phyloP scores from a whole-genome alignment of 2,329 filamentous ascomycete genomes.

The Blumeria graminis region DNA sequence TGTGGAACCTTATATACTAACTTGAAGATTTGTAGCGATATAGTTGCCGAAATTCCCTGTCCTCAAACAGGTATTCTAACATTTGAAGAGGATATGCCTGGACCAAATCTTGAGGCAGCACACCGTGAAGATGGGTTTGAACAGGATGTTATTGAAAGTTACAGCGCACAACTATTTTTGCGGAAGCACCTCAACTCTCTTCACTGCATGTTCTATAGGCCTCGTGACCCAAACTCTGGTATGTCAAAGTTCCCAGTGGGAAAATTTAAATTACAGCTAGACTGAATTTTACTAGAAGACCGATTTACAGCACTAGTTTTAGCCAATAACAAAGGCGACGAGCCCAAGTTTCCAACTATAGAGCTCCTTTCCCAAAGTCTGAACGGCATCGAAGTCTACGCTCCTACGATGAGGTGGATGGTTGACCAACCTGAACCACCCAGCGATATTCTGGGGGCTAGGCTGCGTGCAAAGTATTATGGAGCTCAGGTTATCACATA shows the following conservation, averaged over 20 bases:
- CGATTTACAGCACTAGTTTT: constrained; percentile 3
- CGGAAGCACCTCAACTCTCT: constrained; percentile 40
- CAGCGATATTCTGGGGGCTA: constrained; percentile 52
- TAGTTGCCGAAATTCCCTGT: constrained; percentile 59
- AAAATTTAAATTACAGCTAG: not conserved
- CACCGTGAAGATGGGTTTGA: constrained; percentile 22
- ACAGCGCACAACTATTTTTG: constrained; percentile 37
- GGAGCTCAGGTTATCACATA: constrained; percentile 78
- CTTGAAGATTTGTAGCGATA: constrained; percentile 33
- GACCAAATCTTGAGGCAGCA: constrained; percentile 29
- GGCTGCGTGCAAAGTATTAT: constrained; percentile 83
- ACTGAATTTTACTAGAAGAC: not conserved
- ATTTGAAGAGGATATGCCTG: constrained; percentile 39
- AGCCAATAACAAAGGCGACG: constrained; percentile 2
- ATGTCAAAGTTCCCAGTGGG: not conserved
- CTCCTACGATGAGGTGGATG: constrained; percentile 19
- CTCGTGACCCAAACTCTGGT: constrained; percentile 5
- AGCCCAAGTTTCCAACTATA: constrained; percentile 20
- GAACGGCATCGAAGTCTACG: constrained; percentile 20
- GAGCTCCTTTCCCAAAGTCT: constrained; percentile 22
- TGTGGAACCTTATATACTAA: not conserved
- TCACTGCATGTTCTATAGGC: constrained; percentile 20
- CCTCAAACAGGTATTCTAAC: constrained; percentile 35
- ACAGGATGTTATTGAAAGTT: constrained; percentile 29
- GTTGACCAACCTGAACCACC: constrained; percentile 34